Conservation (phyloP, 257 asterid genomes). For the Fraxinus cuspidata region DNA sequence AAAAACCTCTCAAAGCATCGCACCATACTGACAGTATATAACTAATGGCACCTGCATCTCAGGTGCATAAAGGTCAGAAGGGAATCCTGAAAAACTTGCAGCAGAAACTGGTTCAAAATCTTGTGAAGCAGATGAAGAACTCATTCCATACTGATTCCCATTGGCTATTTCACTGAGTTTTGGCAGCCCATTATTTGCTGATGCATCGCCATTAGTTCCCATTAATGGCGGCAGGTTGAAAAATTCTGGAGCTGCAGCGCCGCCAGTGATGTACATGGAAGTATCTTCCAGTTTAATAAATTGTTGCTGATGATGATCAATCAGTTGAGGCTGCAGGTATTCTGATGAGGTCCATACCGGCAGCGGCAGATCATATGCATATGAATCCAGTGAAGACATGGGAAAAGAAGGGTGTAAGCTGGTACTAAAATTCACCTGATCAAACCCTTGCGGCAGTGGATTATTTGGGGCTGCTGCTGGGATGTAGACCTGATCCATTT, state of each 20-base stretch:
- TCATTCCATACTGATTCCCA: background rate
- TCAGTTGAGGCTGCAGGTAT: conserved; percentile 6
- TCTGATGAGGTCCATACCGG: conserved; percentile 10
- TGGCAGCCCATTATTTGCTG: conserved; percentile 4
- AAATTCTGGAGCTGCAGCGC: background rate
- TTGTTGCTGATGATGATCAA: conserved; percentile 3
- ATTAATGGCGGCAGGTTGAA: background rate
- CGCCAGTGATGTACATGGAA: background rate
- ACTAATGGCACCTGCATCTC: background rate
- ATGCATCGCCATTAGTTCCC: conserved; percentile 19
- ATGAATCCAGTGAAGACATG: conserved; percentile 8
- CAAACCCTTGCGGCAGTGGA: conserved; percentile 11
- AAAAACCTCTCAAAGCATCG: too few relatives aligned
- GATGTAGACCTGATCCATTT: background rate
- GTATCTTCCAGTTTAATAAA: conserved; percentile 8
- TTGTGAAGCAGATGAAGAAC: conserved; percentile 7
- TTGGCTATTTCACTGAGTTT: conserved; percentile 11
- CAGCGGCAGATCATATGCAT: conserved; percentile 22
- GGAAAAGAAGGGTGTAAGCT: conserved; percentile 10
- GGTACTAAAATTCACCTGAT: background rate
- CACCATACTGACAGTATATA: too few relatives aligned
- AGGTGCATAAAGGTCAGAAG: conserved; percentile 11
- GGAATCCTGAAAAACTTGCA: background rate
- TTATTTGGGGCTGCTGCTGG: background rate
- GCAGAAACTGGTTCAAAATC: background rate